Evolutionary conservation across 1,284 basidiomycete genomes (phyloP), one percentile per base, ranked within the genome.

Genomic region (Pascua guehoae): DNA sequence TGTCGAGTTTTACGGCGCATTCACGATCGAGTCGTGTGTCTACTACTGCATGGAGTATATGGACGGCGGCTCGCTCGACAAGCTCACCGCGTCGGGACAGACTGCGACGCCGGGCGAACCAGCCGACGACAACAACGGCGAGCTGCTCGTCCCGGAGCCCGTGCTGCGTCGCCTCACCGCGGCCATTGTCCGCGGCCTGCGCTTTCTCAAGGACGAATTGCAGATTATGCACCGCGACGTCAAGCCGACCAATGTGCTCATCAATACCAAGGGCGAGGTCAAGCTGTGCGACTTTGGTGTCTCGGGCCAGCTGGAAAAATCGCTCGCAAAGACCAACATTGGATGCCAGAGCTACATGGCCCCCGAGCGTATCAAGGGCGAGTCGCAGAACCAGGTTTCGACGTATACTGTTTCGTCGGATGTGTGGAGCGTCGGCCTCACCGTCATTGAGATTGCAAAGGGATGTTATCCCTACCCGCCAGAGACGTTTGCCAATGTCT

Each of bases 1-100:
- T 64, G 91, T 98, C 71, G 95, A 98, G 66, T 98, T 98, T 69
- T 98, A 96, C 76, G 95, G 95, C 46, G 95, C 95, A 3, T 98
- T 98, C 81, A 98, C 97, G 75, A 93, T 97, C 76, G 95, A 98
- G 75, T 91, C 88, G 24, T 98, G 90, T 76, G 95, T 98, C 41
- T 98, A 98, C 78, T 98, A 97, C 78, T 98, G 95, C 79, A 98
- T 98, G 93, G 95, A 98, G 80, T 92, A 88, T 78, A 98, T 98
- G 95, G 93, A 98, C 71, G 92, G 91, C 3, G 92, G 94, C 15
- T 89, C 87, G 56, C 81, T 98, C 49, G 95, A 98, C 75, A 92
- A 90, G 62, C 82, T 98, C 0, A 85, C 85, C 41, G 82, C 81
- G 7, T 74, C 76, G 59, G 77, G 5, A 37, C 36, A 5, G 39